Evolutionary conservation across 2,329 filamentous ascomycete species (phyloP).

Genomic region (Pseudogymnoascus sp.): DNA sequence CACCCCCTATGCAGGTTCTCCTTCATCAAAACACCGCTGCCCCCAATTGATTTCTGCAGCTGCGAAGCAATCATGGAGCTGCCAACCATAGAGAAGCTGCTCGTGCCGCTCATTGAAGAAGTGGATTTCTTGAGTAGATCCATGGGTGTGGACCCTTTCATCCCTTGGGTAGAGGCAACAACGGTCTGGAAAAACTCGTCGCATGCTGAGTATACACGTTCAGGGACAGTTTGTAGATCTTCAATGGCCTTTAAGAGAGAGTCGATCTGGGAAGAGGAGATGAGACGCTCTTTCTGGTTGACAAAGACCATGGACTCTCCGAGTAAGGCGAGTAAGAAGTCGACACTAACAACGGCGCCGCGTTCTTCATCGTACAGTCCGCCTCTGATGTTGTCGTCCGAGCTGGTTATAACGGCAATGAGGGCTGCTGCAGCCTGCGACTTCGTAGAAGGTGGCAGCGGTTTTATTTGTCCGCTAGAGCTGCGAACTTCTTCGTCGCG

Average conservation of each 20-base stretch:
- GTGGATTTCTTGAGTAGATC: constrained; percentile 60
- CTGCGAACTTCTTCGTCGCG: constrained; percentile 57
- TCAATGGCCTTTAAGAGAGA: constrained; percentile 69
- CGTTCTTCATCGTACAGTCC: constrained; percentile 76
- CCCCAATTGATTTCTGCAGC: constrained; percentile 51
- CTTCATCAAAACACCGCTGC: constrained; percentile 41
- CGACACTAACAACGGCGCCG: constrained; percentile 78
- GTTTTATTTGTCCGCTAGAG: constrained; percentile 31
- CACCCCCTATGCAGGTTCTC: constrained; percentile 54
- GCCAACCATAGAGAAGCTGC: constrained; percentile 57
- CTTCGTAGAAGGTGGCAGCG: constrained; percentile 48
- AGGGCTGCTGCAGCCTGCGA: constrained; percentile 66
- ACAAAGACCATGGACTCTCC: constrained; percentile 78
- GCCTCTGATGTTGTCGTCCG: constrained; percentile 84
- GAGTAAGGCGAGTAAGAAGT: constrained; percentile 74
- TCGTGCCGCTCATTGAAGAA: constrained; percentile 45
- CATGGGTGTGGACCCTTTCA: constrained; percentile 54
- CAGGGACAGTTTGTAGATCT: constrained; percentile 68
- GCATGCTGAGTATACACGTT: constrained; percentile 64
- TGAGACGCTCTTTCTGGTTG: constrained; percentile 50
- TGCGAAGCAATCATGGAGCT: constrained; percentile 63
- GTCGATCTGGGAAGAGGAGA: constrained; percentile 67
- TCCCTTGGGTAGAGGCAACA: constrained; percentile 59
- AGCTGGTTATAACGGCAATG: constrained; percentile 74
- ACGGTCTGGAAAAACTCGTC: constrained; percentile 73